Evolutionary conservation across 129 eudicot species (phyloP), one percentile per base, ranked within the genome.

Genomic region (Pseudognaphalium luteoalbum): DNA sequence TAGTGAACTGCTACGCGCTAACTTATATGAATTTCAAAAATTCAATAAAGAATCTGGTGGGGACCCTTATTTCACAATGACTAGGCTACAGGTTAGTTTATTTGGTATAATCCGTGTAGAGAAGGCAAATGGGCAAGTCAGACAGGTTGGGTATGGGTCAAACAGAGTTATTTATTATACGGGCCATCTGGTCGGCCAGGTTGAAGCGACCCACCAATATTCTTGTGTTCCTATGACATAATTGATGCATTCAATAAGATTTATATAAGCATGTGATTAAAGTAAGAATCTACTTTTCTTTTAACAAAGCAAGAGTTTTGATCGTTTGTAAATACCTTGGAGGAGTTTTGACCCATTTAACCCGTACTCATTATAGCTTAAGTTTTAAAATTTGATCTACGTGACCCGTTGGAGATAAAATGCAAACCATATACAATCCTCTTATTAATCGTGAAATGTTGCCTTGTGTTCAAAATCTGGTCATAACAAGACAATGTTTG

Each of bases 21-120:
- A 95, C 84, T 91, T 95, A 80, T 95, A 91, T 59, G 99, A 95
- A 71, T 95, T 95, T 76, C 99, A 95, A 78, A 95, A 89, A 75
- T 95, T 66, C 62, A 95, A 91, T 62, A 77, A 69, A 70, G 99
- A 95, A 80, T 91, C 99, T 63, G 94, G 85, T 22, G 94, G 86
- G 52, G 99, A 95, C 83, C 94, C 92, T 67, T 95, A 95, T 79
- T 95, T 95, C 62, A 95, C 95, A 34, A 47, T 89, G 87, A 41
- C 75, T 30, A 85, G 99, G 80, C 89, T 95, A 84, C 99, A 91
- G 99, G 99, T 95, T 64, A 25, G 80, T 83, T 78, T 64, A 67
- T 32, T 59, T 12, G 44, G 50, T 62, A 70, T 37, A 33, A 58
- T 33, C 52, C 19, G 50, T 33, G 59, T 4, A 54, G 60, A 2